Conservation (phyloP, 441 rosid species). For the Theobroma grandiflorum region DNA sequence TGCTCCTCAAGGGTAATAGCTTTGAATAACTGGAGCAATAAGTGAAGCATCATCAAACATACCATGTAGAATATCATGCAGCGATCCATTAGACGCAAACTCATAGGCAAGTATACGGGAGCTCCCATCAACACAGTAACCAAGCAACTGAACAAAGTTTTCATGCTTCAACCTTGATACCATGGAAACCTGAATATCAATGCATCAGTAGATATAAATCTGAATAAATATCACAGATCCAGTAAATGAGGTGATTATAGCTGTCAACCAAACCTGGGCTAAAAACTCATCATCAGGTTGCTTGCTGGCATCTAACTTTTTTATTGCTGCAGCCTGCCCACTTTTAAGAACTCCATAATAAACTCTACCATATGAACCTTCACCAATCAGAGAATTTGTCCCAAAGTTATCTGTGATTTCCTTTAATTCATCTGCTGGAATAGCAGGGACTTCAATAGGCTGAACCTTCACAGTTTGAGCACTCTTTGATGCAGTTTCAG, state of each 20-base stretch:
- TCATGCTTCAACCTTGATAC: slow-evolving; percentile 74
- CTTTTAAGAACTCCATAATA: slow-evolving; percentile 58
- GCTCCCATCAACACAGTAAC: slow-evolving; percentile 70
- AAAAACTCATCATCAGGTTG: slow-evolving; percentile 80
- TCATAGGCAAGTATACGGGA: slow-evolving; percentile 70
- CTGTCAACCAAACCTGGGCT: slow-evolving; percentile 59
- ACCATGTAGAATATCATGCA: slow-evolving; percentile 82
- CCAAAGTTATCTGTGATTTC: slow-evolving; percentile 75
- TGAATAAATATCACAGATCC: slow-evolving; percentile 9
- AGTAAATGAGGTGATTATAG: not conserved
- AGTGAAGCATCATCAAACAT: slow-evolving; percentile 27
- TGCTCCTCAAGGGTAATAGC: not conserved
- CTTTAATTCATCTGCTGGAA: slow-evolving; percentile 59
- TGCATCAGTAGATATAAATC: slow-evolving; percentile 23
- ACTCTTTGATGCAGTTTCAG: slow-evolving; percentile 71
- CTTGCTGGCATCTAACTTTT: slow-evolving; percentile 73
- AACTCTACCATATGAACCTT: slow-evolving; percentile 77
- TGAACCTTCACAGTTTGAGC: slow-evolving; percentile 74
- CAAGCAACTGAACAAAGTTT: slow-evolving; percentile 72
- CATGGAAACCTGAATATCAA: slow-evolving; percentile 64
- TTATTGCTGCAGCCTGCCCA: slow-evolving; percentile 61
- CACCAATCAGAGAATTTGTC: slow-evolving; percentile 68
- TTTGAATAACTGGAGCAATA: not conserved
- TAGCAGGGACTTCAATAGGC: slow-evolving; percentile 87
- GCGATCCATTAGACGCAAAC: slow-evolving; percentile 79